phyloP scores from a whole-genome alignment of 2,329 filamentous ascomycete genomes.

The Thielaviopsis euricoi region DNA sequence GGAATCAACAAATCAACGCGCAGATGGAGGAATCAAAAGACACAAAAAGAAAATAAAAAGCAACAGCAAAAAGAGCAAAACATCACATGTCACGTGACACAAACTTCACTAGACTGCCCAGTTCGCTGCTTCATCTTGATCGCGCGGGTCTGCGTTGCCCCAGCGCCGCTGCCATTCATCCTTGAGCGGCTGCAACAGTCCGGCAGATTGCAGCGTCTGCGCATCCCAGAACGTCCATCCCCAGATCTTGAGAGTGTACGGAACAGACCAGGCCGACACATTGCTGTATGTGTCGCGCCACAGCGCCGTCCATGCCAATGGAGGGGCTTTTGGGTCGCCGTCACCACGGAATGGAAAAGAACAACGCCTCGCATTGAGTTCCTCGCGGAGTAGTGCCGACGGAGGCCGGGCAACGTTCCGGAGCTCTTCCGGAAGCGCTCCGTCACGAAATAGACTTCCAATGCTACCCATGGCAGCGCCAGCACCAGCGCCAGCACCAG shows the following conservation, averaged over 20 bases:
- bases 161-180: slow-evolving; percentile 8
- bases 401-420: neutral
- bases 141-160: slow-evolving; percentile 5
- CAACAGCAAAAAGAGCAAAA: neutral
- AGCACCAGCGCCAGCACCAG: neutral
- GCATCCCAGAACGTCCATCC: slow-evolving; percentile 11
- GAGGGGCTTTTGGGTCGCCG: neutral
- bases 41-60: neutral
- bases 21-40: neutral
- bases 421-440: neutral
- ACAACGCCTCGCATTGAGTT: neutral
- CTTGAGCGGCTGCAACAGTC: slow-evolving; percentile 1
- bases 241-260: slow-evolving; percentile 10
- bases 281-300: slow-evolving; percentile 10
- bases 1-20: no score
- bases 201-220: neutral
- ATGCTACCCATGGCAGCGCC: neutral
- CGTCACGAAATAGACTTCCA: neutral
- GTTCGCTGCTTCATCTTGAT: neutral
- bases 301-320: slow-evolving; percentile 7
- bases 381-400: neutral
- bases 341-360: slow-evolving; percentile 9
- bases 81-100: neutral
- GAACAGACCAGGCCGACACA: slow-evolving; percentile 5
- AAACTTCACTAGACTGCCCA: neutral